Base-by-base conservation (phyloP, 2,329 filamentous ascomycete species). In the Cladophialophora psammophila region DNA sequence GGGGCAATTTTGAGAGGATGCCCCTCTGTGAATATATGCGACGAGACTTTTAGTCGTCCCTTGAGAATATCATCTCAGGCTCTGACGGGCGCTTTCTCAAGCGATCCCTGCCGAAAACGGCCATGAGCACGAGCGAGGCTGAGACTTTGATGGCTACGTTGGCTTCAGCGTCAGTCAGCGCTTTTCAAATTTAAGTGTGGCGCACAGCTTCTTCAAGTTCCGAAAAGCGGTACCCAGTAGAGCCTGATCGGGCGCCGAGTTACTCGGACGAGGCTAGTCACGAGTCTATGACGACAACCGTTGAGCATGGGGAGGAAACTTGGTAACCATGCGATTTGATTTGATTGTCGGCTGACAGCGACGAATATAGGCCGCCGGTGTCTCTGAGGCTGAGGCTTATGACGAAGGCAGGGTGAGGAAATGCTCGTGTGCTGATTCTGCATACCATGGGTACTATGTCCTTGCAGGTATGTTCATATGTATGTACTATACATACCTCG, bases 321-420 rank as follows among this genome's bases (percentile, higher is more conserved):
- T 9, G 45, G 40, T 8, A 45, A 18, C 6, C 18, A 45, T 26
- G 18, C 45, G 18, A 20, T 6, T 26, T 50, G 18, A 26, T 20
- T 50, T 50, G 20, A 45, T 45, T 45, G 18, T 18, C 36, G 36
- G 36, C 36, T 9, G 15, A 42, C 8, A n/a, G 45, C 20, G 45
- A 55, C 52, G 31, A 35, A 20, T 31, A 34, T n/a, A 55, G 13
- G 26, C 13, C 15, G 52, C 20, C 53, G 31, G 4, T 15, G 40
- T n/a, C 32, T 48, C 26, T 60, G 57, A 50, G 57, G 57, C 57
- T 60, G 40, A 7, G 40, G 57, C 57, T 60, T 52, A 60, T 36
- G 57, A 26, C 18, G 18, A 50, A 3, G 45, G 45, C 20, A 50
- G 18, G 2, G 18, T 50, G 45, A 50, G 45, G 18, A 20, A 50